Conservation (phyloP, 805 yeast genomes). For the Huiozyma naganishii region DNA sequence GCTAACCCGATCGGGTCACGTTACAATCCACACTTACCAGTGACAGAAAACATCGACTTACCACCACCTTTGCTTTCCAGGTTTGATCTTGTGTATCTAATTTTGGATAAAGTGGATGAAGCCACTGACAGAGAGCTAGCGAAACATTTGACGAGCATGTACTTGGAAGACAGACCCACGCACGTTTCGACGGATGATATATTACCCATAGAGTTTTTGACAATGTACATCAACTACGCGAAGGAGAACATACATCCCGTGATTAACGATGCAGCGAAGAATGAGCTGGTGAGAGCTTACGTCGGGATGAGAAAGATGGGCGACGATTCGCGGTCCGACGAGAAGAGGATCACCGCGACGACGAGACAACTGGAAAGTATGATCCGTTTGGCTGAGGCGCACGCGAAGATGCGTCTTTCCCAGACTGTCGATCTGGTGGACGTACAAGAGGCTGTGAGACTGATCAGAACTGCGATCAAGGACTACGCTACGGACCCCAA, state of each 20-base stretch:
- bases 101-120: constrained; percentile 88
- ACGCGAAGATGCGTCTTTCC: constrained; percentile 89
- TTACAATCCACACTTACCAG: constrained; percentile 90
- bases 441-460: constrained; percentile 86
- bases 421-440: constrained; percentile 62
- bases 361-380: constrained; percentile 93
- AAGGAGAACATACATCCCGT: constrained; percentile 75
- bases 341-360: constrained; percentile 92
- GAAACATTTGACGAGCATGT: constrained; percentile 80
- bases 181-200: constrained; percentile 58
- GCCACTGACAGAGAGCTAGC: constrained; percentile 77
- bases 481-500: constrained; percentile 97
- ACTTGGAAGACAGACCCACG: constrained; percentile 76
- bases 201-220: constrained; percentile 77
- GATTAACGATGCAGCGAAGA: constrained; percentile 69
- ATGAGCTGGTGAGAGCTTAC: constrained; percentile 74
- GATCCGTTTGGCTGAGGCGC: constrained; percentile 93
- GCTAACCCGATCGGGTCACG: constrained; percentile 96
- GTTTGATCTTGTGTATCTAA: constrained; percentile 86
- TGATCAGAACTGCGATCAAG: constrained; percentile 87
- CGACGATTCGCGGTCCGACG: constrained; percentile 77
- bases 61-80: constrained; percentile 95
- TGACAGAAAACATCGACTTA: constrained; percentile 86
- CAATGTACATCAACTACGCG: constrained; percentile 88
- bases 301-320: constrained; percentile 93